Evolutionary conservation across 441 rosid genomes (phyloP), one percentile per base, ranked within the genome.

Genomic region (Populus trichocarpa): DNA sequence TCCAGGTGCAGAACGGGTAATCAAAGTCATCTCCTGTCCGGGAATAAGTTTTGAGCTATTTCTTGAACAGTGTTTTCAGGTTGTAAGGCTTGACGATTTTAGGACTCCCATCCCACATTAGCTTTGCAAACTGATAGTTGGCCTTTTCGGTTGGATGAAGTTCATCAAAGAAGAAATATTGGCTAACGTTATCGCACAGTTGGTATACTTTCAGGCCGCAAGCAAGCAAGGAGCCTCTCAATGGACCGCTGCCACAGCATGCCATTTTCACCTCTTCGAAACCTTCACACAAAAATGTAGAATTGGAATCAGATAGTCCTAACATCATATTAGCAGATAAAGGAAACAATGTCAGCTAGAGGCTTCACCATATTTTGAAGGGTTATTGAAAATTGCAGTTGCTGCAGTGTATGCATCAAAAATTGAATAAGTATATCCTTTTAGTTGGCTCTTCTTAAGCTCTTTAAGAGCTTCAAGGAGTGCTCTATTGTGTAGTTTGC

Each of bases 331-430:
- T 0, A 20, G 64, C 1, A 57, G 3, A 57, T 6, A 20, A 6
- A 57, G 64, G 1, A 57, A 57, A 20, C 64, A 2, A 0, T 20
- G 6, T 57, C 0, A 8, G 64, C 0, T 30, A 57, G 4, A 57
- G 64, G 3, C 23, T 63, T 8, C 71, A 86, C 90, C 89, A 30
- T 85, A 80, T 71, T 71, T 61, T 1, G 73, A 80, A 69, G 89
- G 90, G 18, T 83, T 20, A n/a, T 82, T 81, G 22, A 88, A 69
- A 38, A 46, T 80, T 23, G 80, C 63, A n/a, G 33, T 46, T 14
- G 33, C 3, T 18, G 77, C 40, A 7, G 65, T 3, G 74, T 83
- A 83, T 20, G 63, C 16, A 71, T 90, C 85, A 11, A 79, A 86
- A n/a, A 77, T 75, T 0, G 86, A 86, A 70, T 79, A 82, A 14